Evolutionary conservation across 192 early-diverging fungal species (phyloP).

Genomic region (Radiomyces spectabilis): DNA sequence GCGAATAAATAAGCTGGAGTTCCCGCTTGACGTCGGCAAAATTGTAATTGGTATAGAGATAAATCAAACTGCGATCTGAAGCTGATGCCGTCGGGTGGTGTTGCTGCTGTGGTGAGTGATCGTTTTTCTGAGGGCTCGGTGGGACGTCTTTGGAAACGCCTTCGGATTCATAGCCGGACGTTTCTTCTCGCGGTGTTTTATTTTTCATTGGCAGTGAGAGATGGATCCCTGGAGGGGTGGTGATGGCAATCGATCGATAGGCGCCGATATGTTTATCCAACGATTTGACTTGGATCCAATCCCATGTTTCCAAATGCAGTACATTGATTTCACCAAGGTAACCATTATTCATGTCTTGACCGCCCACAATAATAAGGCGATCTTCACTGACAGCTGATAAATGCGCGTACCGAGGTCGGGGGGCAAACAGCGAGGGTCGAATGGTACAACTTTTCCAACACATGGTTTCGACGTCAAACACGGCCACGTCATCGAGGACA

Average conservation of each 20-base stretch:
- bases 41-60: slow-evolving; percentile 72
- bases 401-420: slow-evolving; percentile 69
- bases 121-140: too few species aligned
- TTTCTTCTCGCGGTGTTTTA: not conserved
- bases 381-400: slow-evolving; percentile 51
- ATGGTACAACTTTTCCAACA: slow-evolving; percentile 42
- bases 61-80: too few species aligned
- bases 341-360: slow-evolving; percentile 64
- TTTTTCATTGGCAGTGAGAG: not conserved
- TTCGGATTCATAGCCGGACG: too few species aligned
- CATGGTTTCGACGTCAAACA: slow-evolving; percentile 49
- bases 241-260: slow-evolving; percentile 61
- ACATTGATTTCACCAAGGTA: slow-evolving; percentile 69
- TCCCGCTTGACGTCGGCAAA: slow-evolving; percentile 65
- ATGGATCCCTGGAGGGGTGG: slow-evolving; percentile 3
- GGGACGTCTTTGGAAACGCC: too few species aligned
- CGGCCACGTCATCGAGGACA: slow-evolving; percentile 58
- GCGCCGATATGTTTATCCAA: slow-evolving; percentile 64
- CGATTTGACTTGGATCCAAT: slow-evolving; percentile 49
- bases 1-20: slow-evolving; percentile 51
- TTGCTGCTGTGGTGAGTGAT: not conserved
- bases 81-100: too few species aligned
- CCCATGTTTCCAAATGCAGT: slow-evolving; percentile 47
- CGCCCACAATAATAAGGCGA: slow-evolving; percentile 58
- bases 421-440: slow-evolving; percentile 31